phyloP scores from a whole-genome alignment of 2,329 filamentous ascomycete species.

The Dothidotthia symphoricarpi region DNA sequence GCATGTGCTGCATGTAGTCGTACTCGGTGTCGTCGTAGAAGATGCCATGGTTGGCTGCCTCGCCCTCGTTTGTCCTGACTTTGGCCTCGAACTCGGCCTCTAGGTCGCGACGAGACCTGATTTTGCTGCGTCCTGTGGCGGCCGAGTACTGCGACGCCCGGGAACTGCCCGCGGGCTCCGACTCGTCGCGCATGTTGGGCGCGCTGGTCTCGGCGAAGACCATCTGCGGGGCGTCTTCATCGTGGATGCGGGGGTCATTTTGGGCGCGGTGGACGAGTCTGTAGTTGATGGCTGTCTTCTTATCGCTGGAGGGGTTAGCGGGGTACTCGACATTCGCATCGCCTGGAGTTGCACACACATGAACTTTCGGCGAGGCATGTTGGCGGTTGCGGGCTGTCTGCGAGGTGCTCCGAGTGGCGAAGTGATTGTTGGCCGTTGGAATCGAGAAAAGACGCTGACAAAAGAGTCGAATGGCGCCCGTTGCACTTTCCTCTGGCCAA shows the following conservation, averaged over 20 bases:
- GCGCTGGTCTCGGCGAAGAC: slow-evolving; percentile 71
- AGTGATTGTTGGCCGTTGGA: slow-evolving; percentile 17
- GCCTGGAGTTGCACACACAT: slow-evolving; percentile 54
- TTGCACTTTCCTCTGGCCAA: slow-evolving; percentile 11
- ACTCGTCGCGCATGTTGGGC: slow-evolving; percentile 34
- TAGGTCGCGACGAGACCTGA: slow-evolving; percentile 73
- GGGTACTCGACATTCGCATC: slow-evolving; percentile 15
- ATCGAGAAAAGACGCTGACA: slow-evolving; percentile 32
- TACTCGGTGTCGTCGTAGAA: slow-evolving; percentile 95
- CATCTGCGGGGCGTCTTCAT: slow-evolving; percentile 83
- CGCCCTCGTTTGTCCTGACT: slow-evolving; percentile 87
- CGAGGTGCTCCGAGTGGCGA: neutral
- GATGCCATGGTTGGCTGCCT: slow-evolving; percentile 89
- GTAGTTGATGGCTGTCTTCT: slow-evolving; percentile 90
- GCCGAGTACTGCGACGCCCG: slow-evolving; percentile 47
- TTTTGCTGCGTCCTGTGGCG: slow-evolving; percentile 45
- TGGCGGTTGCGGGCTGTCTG: slow-evolving; percentile 36
- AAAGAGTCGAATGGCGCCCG: slow-evolving; percentile 27
- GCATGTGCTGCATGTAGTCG: slow-evolving; percentile 99
- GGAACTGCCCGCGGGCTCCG: slow-evolving; percentile 48
- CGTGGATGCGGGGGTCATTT: slow-evolving; percentile 95
- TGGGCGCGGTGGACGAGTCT: slow-evolving; percentile 93
- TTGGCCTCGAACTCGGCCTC: slow-evolving; percentile 68
- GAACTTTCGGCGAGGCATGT: slow-evolving; percentile 73
- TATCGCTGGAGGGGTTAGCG: slow-evolving; percentile 60